These are phyloP conservation scores for Annulohypoxylon moriforme DNA, from an alignment of 495 filamentous ascomycete species.

Conservation along the genomic window DNA sequence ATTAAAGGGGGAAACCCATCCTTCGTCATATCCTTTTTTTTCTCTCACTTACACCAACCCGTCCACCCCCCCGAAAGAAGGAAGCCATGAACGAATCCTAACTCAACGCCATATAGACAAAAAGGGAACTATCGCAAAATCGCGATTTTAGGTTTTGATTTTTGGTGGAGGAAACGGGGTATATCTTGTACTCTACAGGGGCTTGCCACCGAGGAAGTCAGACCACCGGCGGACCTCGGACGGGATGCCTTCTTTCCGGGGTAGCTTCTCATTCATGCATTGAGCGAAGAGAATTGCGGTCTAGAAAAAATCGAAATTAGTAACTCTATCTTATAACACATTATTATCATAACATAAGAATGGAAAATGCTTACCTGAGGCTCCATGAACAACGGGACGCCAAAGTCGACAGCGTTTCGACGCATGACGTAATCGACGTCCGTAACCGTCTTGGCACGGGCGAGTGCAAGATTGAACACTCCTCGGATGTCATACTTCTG, in stretches of 20 bases:
- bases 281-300: constrained; percentile 94
- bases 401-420: constrained; percentile 97
- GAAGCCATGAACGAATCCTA: constrained; percentile 7
- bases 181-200: constrained; percentile 69
- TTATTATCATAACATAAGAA: neutral
- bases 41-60: neutral
- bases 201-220: constrained; percentile 91
- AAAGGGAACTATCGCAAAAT: neutral
- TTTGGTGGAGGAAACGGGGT: neutral
- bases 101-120: constrained; percentile 20
- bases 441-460: constrained; percentile 81
- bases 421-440: constrained; percentile 99
- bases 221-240: constrained; percentile 93
- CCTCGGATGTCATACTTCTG: constrained; percentile 96
- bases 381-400: constrained; percentile 98
- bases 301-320: constrained; percentile 59
- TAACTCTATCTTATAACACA: neutral
- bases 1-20: neutral
- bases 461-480: constrained; percentile 92
- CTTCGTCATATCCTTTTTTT: neutral
- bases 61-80: neutral
- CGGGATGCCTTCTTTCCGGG: constrained; percentile 82
- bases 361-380: constrained; percentile 78
- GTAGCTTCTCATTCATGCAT: constrained; percentile 96
- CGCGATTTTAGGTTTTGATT: neutral